Evolutionary conservation across 179 eudicot genomes (phyloP).

Genomic region (Spergularia azorica): DNA sequence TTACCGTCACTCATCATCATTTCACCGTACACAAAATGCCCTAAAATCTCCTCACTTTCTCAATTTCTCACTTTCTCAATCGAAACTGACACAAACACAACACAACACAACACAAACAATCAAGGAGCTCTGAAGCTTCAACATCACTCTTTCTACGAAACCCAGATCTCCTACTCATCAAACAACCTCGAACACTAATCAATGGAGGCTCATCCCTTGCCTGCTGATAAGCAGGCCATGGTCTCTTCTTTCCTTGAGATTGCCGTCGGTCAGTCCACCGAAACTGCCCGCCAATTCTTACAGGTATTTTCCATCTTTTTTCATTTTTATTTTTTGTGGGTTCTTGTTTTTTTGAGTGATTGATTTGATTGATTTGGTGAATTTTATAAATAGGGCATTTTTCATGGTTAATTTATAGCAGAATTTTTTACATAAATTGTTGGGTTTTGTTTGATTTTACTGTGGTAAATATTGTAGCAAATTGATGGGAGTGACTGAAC

Average conservation of each 20-base stretch:
- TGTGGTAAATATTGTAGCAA: neutral
- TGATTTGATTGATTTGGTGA: neutral
- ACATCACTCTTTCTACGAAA: conserved; percentile 7
- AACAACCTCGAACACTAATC: neutral
- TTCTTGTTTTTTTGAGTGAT: neutral
- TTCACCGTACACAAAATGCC: too few species aligned
- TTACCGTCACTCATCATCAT: too few species aligned
- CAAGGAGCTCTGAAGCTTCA: neutral
- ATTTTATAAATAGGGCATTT: neutral
- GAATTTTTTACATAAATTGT: too few species aligned
- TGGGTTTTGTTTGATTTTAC: neutral
- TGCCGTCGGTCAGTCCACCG: conserved; percentile 86
- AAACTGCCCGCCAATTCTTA: conserved; percentile 84
- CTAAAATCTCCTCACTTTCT: too few species aligned
- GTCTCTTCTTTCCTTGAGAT: conserved; percentile 86
- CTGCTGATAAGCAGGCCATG: conserved; percentile 56
- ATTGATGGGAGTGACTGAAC: too few species aligned
- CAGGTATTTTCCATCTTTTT: conserved; percentile 41
- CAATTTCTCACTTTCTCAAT: too few species aligned
- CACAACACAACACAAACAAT: neutral
- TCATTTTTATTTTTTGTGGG: neutral
- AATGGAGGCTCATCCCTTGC: conserved; percentile 51
- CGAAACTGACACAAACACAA: neutral
- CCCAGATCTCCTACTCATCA: conserved; percentile 4
- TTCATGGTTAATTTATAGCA: neutral